Evolutionary conservation across 768 basidiomycete species (phyloP), one percentile per base, ranked within the genome.

Genomic region (Fistulinella prunicolor): DNA sequence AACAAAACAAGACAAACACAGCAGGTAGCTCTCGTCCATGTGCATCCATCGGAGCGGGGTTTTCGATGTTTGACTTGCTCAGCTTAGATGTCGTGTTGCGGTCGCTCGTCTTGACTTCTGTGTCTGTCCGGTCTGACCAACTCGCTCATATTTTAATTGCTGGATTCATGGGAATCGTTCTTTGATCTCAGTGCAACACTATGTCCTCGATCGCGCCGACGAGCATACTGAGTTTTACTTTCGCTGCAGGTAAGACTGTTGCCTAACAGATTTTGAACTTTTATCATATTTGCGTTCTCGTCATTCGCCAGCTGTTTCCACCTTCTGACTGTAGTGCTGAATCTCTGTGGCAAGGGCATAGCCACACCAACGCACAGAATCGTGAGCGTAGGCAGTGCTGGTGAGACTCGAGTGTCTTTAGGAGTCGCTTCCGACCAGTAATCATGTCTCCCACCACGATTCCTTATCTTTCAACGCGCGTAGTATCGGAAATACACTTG

Each of bases 271-370:
- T n/a, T 35, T 44, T 17, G 46, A 56, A 34, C 38, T 46, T 23
- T 22, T 49, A 41, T 55, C 71, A 30, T 69, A 70, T 44, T 58
- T 77, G 10, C 66, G 70, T 38, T 68, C 75, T 10, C 60, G 69
- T 56, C 74, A 76, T 49, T 70, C 71, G 16, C 62, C 67, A 10
- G 63, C 65, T 30, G 68, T 73, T 21, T 73, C 75, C 4, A 58
- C 68, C 38, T 69, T 49, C 61, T 80, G 47, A 74, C 78, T 38
- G 59, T 62, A 12, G 73, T 79, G 21, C 77, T 80, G 3, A 63
- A 73, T 54, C 73, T 75, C 22, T 70, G 69, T 16, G 77, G 76
- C 26, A 77, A 72, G 60, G 78, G 77, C 5, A 73, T 79, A 45
- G 50, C 20, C 62, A 56, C 47, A 56, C 66, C 1, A 72, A 71